Evolutionary conservation across 2,329 filamentous ascomycete species (phyloP).

Genomic region (Clonostachys chloroleuca): DNA sequence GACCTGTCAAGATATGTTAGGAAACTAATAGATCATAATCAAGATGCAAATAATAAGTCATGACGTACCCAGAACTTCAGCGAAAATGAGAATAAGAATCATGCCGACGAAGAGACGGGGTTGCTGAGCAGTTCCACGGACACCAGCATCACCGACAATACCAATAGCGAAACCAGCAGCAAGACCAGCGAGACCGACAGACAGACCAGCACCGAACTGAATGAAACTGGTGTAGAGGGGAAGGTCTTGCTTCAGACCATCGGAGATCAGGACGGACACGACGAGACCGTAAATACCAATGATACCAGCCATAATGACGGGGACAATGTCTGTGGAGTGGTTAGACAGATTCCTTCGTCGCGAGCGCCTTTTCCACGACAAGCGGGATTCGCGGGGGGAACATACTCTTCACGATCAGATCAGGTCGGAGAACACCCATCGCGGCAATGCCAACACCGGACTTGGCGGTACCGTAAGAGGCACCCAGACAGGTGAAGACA

Average conservation of each 20-base stretch:
- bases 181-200: slow-evolving; percentile 78
- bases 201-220: slow-evolving; percentile 77
- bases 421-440: slow-evolving; percentile 96
- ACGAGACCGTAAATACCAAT: slow-evolving; percentile 98
- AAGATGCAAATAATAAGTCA: too few relatives aligned
- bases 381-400: neutral
- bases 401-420: slow-evolving; percentile 99
- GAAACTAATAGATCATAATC: neutral
- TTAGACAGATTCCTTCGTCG: neutral
- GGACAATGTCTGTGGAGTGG: slow-evolving; percentile 76
- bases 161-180: slow-evolving; percentile 84
- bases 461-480: slow-evolving; percentile 98
- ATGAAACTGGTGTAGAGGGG: slow-evolving; percentile 81
- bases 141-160: slow-evolving; percentile 86
- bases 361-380: neutral
- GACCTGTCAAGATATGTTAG: slow-evolving; percentile 54
- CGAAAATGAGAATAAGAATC: slow-evolving; percentile 99
- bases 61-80: slow-evolving; percentile 87
- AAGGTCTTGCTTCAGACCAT: slow-evolving; percentile 67
- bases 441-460: slow-evolving; percentile 97
- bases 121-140: slow-evolving; percentile 80
- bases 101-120: slow-evolving; percentile 91
- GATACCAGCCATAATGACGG: slow-evolving; percentile 99
- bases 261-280: slow-evolving; percentile 82
- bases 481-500: slow-evolving; percentile 94